phyloP scores from a whole-genome alignment of 495 filamentous ascomycete species.

The Friedmanniomyces simplex region DNA sequence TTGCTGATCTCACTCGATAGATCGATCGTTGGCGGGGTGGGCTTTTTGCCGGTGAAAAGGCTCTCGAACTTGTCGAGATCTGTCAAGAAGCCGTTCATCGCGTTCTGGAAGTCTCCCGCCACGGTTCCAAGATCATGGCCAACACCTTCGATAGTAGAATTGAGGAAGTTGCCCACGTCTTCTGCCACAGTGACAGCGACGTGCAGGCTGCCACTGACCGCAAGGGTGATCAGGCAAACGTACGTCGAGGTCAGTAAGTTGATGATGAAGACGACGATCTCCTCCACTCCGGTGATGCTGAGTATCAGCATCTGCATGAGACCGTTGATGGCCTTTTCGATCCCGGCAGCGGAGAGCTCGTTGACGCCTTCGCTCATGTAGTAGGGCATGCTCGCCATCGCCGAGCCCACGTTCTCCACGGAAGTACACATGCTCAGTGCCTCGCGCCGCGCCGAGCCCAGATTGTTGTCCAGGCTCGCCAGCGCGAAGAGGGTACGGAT shows the following conservation, averaged over 20 bases:
- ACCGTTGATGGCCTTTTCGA: constrained; percentile 66
- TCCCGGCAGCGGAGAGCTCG: constrained; percentile 61
- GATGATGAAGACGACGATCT: constrained; percentile 80
- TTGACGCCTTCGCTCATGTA: constrained; percentile 86
- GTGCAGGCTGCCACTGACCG: constrained; percentile 64
- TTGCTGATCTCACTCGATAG: constrained; percentile 47
- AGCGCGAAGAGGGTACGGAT: constrained; percentile 68
- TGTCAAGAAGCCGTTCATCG: constrained; percentile 48
- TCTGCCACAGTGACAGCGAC: constrained; percentile 57
- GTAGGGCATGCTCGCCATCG: constrained; percentile 95
- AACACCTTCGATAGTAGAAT: constrained; percentile 57
- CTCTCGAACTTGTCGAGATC: constrained; percentile 35
- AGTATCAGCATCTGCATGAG: constrained; percentile 66
- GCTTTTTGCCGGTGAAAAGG: constrained; percentile 32
- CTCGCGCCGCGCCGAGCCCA: constrained; percentile 64
- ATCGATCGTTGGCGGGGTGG: constrained; percentile 44
- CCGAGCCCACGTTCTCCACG: constrained; percentile 88
- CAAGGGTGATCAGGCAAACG: constrained; percentile 72
- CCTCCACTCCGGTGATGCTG: constrained; percentile 71
- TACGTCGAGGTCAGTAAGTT: constrained; percentile 83
- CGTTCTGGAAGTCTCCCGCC: constrained; percentile 47
- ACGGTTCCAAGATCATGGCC: constrained; percentile 49
- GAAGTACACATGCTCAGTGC: constrained; percentile 79
- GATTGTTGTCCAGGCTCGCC: constrained; percentile 54
- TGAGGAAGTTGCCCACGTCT: constrained; percentile 61